These are phyloP conservation scores for Monascus purpureus DNA, from an alignment of 495 filamentous ascomycete species.

Conservation along the genomic window DNA sequence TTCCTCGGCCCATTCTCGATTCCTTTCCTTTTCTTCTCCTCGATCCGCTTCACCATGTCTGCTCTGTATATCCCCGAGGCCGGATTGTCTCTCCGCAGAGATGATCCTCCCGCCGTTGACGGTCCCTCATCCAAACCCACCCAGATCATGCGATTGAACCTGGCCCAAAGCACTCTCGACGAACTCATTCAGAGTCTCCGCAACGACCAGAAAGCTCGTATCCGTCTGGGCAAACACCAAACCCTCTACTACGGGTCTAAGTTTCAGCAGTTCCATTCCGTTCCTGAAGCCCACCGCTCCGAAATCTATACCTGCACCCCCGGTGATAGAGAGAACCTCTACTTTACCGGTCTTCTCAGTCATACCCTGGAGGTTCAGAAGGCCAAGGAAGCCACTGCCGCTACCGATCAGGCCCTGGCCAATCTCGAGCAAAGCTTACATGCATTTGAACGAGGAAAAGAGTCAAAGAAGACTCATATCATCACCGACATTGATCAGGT, in stretches of 20 bases:
- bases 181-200: slow-evolving; percentile 56
- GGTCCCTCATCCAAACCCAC: slow-evolving; percentile 16
- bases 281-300: slow-evolving; percentile 31
- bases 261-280: slow-evolving; percentile 34
- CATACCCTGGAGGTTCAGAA: slow-evolving; percentile 43
- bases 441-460: slow-evolving; percentile 35
- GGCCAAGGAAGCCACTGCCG: slow-evolving; percentile 38
- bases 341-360: slow-evolving; percentile 40
- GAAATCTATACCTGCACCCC: slow-evolving; percentile 34
- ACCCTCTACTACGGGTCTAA: slow-evolving; percentile 40
- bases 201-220: slow-evolving; percentile 42
- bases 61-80: slow-evolving; percentile 30
- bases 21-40: slow-evolving; percentile 4
- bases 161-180: slow-evolving; percentile 52
- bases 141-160: slow-evolving; percentile 50
- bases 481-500: slow-evolving; percentile 25
- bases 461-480: slow-evolving; percentile 37
- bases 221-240: slow-evolving; percentile 32
- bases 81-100: slow-evolving; percentile 34
- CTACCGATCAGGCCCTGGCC: slow-evolving; percentile 36
- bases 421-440: slow-evolving; percentile 41
- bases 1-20: background rate
- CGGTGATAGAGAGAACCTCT: slow-evolving; percentile 28
- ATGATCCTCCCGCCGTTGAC: slow-evolving; percentile 16
- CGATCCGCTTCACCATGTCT: slow-evolving; percentile 21